phyloP scores from a whole-genome alignment of 371 early-diverging fungal genomes.

The Apophysomyces variabilis region DNA sequence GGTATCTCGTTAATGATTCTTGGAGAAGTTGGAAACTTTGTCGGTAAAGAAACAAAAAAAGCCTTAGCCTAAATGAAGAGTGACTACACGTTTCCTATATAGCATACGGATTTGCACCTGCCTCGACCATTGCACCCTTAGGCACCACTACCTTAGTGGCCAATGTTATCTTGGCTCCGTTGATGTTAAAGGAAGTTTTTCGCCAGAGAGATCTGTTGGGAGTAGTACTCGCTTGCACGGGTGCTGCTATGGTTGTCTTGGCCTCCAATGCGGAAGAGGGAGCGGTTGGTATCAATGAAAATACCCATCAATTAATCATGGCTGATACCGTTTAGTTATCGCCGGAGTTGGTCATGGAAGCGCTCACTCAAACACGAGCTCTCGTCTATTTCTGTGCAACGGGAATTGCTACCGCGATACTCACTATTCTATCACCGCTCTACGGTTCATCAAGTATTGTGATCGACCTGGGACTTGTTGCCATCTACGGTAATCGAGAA shows the following conservation, averaged over 20 bases:
- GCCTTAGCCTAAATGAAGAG: neutral
- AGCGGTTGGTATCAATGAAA: slow-evolving; percentile 43
- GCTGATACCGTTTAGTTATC: slow-evolving; percentile 49
- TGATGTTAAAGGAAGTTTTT: slow-evolving; percentile 71
- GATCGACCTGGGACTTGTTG: slow-evolving; percentile 73
- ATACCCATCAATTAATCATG: neutral
- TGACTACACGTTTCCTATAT: neutral
- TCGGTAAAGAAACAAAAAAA: slow-evolving; percentile 29
- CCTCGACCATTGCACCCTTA: slow-evolving; percentile 81
- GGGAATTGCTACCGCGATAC: slow-evolving; percentile 35
- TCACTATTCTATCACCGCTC: slow-evolving; percentile 57
- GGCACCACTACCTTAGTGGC: slow-evolving; percentile 76
- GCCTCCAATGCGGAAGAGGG: slow-evolving; percentile 66
- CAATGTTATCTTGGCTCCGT: slow-evolving; percentile 77
- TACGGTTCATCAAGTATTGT: slow-evolving; percentile 66
- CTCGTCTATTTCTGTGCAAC: slow-evolving; percentile 64
- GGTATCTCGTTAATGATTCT: slow-evolving; percentile 76
- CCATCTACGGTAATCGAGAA: slow-evolving; percentile 66
- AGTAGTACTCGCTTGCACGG: slow-evolving; percentile 68
- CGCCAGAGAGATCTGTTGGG: slow-evolving; percentile 71
- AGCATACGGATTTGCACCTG: slow-evolving; percentile 84
- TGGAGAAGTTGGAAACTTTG: slow-evolving; percentile 72
- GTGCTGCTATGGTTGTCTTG: slow-evolving; percentile 71
- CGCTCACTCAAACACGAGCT: slow-evolving; percentile 63
- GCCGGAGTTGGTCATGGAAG: slow-evolving; percentile 63